Evolutionary conservation across 306 rosid genomes (phyloP).

Genomic region (Cucurbita ficifolia): DNA sequence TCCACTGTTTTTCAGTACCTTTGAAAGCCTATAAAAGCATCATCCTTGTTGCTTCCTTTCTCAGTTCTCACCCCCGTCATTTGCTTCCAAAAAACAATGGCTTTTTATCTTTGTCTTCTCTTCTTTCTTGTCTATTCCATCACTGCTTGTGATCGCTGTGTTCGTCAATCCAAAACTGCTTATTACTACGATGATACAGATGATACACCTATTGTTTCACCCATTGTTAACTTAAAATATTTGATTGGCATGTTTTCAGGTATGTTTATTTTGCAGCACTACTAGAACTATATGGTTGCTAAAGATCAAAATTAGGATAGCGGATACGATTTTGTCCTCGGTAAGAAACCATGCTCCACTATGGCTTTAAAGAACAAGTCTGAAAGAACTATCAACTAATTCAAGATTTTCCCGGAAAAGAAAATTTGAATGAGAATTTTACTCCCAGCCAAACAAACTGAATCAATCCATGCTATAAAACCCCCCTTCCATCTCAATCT

Average conservation of each 20-base stretch:
- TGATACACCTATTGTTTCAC: constrained; percentile 5
- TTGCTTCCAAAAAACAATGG: background rate
- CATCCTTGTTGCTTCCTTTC: background rate
- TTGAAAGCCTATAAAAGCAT: too few relatives aligned
- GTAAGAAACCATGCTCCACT: constrained; percentile 48
- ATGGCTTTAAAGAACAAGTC: constrained; percentile 45
- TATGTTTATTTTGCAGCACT: constrained; percentile 18
- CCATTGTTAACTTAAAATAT: too few relatives aligned
- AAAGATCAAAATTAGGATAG: constrained; percentile 56
- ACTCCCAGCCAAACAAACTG: background rate
- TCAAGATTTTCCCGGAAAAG: constrained; percentile 1
- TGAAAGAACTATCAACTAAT: constrained; percentile 3
- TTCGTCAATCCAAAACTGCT: constrained; percentile 41
- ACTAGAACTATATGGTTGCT: constrained; percentile 37
- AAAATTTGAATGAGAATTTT: background rate
- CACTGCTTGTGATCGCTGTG: constrained; percentile 28
- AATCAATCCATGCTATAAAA: background rate
- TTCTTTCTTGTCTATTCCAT: constrained; percentile 38
- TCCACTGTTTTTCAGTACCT: too few relatives aligned
- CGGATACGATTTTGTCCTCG: constrained; percentile 54
- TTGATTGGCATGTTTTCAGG: constrained; percentile 55
- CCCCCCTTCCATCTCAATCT: background rate
- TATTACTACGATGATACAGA: constrained; percentile 30
- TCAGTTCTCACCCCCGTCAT: background rate
- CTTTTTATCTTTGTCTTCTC: constrained; percentile 23